Evolutionary conservation across 2,329 filamentous ascomycete species (phyloP).

Genomic region (Aspergillus candidus): DNA sequence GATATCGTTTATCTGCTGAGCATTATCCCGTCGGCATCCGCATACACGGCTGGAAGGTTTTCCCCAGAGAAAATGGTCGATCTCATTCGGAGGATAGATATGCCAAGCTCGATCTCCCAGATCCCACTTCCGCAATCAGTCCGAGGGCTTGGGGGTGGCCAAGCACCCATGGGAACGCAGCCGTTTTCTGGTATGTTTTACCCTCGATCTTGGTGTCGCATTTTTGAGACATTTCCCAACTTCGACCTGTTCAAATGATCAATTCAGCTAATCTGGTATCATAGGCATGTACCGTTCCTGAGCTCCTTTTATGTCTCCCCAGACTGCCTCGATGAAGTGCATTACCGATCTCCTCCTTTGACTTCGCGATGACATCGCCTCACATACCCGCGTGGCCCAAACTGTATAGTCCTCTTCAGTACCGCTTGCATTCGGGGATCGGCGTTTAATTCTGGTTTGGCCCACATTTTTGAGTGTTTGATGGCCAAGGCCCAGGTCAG

Average conservation of each 20-base stretch:
- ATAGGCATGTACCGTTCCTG: slow-evolving; percentile 7
- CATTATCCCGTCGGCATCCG: slow-evolving; percentile 66
- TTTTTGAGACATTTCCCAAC: neutral
- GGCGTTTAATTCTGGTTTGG: slow-evolving; percentile 14
- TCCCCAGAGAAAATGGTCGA: slow-evolving; percentile 65
- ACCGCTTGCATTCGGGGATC: slow-evolving; percentile 16
- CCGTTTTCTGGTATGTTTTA: slow-evolving; percentile 29
- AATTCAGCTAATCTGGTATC: neutral
- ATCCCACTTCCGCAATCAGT: slow-evolving; percentile 31
- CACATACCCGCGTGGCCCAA: slow-evolving; percentile 5
- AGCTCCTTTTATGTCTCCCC: neutral
- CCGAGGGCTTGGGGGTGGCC: slow-evolving; percentile 24
- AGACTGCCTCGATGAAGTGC: slow-evolving; percentile 1
- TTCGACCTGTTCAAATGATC: neutral
- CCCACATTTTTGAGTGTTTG: slow-evolving; percentile 4
- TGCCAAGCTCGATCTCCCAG: slow-evolving; percentile 51
- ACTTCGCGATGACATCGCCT: neutral
- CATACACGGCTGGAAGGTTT: slow-evolving; percentile 66
- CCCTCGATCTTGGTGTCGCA: neutral
- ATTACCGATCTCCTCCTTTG: neutral
- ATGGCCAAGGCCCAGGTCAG: neutral
- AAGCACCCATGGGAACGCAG: slow-evolving; percentile 16
- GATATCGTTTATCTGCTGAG: slow-evolving; percentile 58
- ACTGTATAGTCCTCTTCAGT: slow-evolving; percentile 9
- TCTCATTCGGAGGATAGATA: slow-evolving; percentile 61